These are phyloP conservation scores for Phaseolus coccineus DNA, from an alignment of 331 rosid genomes.

Conservation along the genomic window DNA sequence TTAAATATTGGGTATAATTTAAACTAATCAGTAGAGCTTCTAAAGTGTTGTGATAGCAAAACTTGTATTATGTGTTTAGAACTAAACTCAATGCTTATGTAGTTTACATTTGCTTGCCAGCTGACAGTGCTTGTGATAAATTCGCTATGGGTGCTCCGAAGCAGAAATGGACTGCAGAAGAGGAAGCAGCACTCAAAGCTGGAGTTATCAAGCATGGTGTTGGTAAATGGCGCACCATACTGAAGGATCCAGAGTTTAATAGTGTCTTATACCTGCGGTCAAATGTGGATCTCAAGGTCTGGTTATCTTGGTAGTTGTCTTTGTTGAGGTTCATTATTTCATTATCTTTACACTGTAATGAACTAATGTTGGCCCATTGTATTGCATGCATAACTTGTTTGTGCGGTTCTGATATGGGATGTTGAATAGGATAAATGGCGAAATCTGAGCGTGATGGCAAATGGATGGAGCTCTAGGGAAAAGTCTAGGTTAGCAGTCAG, in stretches of 20 bases:
- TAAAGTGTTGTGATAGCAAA: slow-evolving; percentile 8
- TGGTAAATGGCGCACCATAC: slow-evolving; percentile 98
- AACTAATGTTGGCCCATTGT: slow-evolving; percentile 26
- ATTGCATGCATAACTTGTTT: slow-evolving; percentile 1
- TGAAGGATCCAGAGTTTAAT: slow-evolving; percentile 91
- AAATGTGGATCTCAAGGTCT: slow-evolving; percentile 96
- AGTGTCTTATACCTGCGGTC: slow-evolving; percentile 81
- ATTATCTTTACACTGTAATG: slow-evolving; percentile 5
- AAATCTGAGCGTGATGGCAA: slow-evolving; percentile 93
- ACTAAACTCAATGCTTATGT: slow-evolving; percentile 33
- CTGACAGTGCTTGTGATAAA: slow-evolving; percentile 38
- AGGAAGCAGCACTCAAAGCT: slow-evolving; percentile 94
- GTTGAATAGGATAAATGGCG: slow-evolving; percentile 92
- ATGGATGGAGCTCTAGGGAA: slow-evolving; percentile 95
- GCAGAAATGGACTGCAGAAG: slow-evolving; percentile 94
- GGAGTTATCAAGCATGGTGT: slow-evolving; percentile 98
- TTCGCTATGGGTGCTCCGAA: slow-evolving; percentile 94
- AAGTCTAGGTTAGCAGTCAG: slow-evolving; percentile 70
- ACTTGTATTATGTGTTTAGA: slow-evolving; percentile 19
- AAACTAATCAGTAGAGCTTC: slow-evolving; percentile 1
- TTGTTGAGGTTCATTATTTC: slow-evolving; percentile 27
- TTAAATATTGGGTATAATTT: background rate
- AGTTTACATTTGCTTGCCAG: slow-evolving; percentile 46
- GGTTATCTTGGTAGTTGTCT: slow-evolving; percentile 32
- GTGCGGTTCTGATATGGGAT: slow-evolving; percentile 42